Evolutionary conservation across 2,329 filamentous ascomycete species (phyloP), one percentile per base, ranked within the genome.

Genomic region (Hortaea sp.): DNA sequence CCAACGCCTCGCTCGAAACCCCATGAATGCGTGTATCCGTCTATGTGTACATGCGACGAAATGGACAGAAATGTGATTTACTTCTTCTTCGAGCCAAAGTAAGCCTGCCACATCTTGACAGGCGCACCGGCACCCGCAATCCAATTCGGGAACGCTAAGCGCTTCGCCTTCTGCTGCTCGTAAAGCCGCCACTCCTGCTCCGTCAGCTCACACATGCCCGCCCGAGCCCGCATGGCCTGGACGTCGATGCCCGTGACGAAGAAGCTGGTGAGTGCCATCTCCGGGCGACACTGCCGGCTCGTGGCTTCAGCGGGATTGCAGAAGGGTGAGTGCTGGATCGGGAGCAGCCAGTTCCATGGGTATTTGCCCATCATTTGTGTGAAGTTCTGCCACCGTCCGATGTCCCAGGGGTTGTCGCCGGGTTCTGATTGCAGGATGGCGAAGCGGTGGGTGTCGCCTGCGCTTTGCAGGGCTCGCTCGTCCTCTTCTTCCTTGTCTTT

Each of bases 371-470:
- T 88, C 27, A 95, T 78, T 10, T 82, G 76, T 53, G 79, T 78
- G 68, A 88, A 82, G 59, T 97, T 97, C 29, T 72, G 67, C 52
- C 76, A 72, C 1, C 44, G 41, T 1, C 85, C 86, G 1, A 92
- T 69, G 56, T 94, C 79, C 81, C 88, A 98, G 0, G 88, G 87
- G 55, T 95, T 95, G 55, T 92, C 82, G 7, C 85, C 82, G 0
- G 78, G 75, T 3, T 79, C 71, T 0, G 84, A 85, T 50, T 78
- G 75, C 1, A 95, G 70, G 37, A 97, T 83, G 10, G 86, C 88
- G 61, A 94, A 97, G 7, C 77, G 83, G 29, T 82, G 77, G 5
- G 69, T 44, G 32, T 35, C 32, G 7, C 9, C 32, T 35, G 7
- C 9, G 7, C 9, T 35, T n/a, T 35, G 32, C n/a, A n/a, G n/a